These are phyloP conservation scores for Stachybotrys echinatus DNA, from an alignment of 2,329 filamentous ascomycete species.

Conservation along the genomic window DNA sequence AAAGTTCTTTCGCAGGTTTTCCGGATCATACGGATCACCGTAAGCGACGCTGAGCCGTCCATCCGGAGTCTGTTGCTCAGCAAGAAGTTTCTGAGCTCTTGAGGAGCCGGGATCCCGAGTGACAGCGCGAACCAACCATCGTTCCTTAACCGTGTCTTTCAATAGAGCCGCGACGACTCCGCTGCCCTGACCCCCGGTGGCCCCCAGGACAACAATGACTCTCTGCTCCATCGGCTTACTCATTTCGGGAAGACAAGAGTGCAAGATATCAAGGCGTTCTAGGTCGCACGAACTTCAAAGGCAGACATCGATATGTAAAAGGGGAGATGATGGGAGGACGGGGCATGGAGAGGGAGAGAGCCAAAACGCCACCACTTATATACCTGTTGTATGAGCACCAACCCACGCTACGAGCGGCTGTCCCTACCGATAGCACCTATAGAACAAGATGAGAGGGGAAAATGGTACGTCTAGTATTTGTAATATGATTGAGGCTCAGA, in stretches of 20 bases:
- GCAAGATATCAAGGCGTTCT: no score
- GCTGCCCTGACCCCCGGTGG: background rate
- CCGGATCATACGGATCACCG: slow-evolving; percentile 6
- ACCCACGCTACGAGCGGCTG: background rate
- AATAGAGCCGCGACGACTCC: slow-evolving; percentile 1
- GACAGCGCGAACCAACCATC: background rate
- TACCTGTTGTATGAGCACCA: background rate
- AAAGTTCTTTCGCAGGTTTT: slow-evolving; percentile 4
- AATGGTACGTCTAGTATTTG: background rate
- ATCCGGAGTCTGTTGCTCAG: background rate
- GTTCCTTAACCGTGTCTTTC: background rate
- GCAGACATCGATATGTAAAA: background rate
- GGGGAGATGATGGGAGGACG: no score
- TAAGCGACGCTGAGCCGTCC: background rate
- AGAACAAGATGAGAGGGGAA: no score
- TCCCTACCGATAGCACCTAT: background rate
- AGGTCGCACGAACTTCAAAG: background rate
- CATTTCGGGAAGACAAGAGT: background rate
- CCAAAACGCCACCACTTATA: background rate
- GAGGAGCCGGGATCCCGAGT: background rate
- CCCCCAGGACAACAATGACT: slow-evolving; percentile 1
- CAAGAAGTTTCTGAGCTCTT: background rate
- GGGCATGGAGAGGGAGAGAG: no score
- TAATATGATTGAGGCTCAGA: slow-evolving; percentile 1
- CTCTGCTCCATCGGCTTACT: background rate